Percentiles rank a stretch among this genome's conserved stretches.
Evolutionary conservation across 495 filamentous ascomycete genomes (phyloP).

Genomic region (Aspergillus coremiiformis): DNA sequence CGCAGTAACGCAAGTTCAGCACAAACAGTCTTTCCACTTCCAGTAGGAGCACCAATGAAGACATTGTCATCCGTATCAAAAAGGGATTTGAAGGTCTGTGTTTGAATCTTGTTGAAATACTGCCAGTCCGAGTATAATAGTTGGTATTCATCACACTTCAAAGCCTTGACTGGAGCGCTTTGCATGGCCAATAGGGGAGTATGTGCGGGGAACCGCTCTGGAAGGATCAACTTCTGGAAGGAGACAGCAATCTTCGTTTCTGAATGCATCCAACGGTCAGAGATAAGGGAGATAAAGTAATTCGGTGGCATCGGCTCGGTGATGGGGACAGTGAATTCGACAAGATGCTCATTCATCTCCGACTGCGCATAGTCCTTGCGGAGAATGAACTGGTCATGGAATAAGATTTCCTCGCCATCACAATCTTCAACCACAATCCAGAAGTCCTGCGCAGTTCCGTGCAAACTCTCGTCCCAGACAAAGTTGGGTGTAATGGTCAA

Average conservation of each 20-base stretch:
- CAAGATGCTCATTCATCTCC: slow-evolving; percentile 85
- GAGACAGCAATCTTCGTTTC: slow-evolving; percentile 90
- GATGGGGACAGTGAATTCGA: slow-evolving; percentile 95
- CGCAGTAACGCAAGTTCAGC: slow-evolving; percentile 88
- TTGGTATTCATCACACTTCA: slow-evolving; percentile 80
- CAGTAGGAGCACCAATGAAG: slow-evolving; percentile 80
- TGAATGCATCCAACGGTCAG: slow-evolving; percentile 96
- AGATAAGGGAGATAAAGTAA: slow-evolving; percentile 92
- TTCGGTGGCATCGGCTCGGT: slow-evolving; percentile 97
- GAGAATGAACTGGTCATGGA: slow-evolving; percentile 90
- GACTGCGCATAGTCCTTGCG: slow-evolving; percentile 75
- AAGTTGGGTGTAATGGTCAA: slow-evolving; percentile 92
- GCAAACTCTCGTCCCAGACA: slow-evolving; percentile 86
- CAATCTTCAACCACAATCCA: slow-evolving; percentile 98
- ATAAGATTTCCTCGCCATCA: slow-evolving; percentile 93
- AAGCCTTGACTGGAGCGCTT: slow-evolving; percentile 73
- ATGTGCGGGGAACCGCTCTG: slow-evolving; percentile 91
- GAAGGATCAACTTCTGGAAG: slow-evolving; percentile 88
- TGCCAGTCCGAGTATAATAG: slow-evolving; percentile 78
- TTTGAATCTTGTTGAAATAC: slow-evolving; percentile 95
- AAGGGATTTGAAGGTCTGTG: slow-evolving; percentile 90
- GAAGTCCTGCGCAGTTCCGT: slow-evolving; percentile 83
- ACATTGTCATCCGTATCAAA: slow-evolving; percentile 88
- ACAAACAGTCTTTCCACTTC: slow-evolving; percentile 93
- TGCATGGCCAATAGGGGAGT: slow-evolving; percentile 87